A percentile compares a stretch with the other conserved stretches of the same genome.
phyloP scores from a whole-genome alignment of 129 eudicot species.

The Tagetes erecta region DNA sequence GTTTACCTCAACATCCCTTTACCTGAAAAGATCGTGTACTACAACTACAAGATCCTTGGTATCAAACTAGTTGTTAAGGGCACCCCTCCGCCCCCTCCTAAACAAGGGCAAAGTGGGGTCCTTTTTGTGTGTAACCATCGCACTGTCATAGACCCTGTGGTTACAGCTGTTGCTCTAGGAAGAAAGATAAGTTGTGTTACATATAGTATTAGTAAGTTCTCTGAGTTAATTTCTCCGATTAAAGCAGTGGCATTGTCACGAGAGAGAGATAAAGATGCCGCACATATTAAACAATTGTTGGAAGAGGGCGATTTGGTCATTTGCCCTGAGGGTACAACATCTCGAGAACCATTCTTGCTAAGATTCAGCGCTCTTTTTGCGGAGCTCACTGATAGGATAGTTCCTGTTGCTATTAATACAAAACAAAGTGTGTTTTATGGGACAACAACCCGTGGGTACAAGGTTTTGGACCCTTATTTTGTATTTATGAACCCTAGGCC shows the following conservation, averaged over 20 bases:
- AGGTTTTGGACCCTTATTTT: slow-evolving; percentile 68
- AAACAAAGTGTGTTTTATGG: slow-evolving; percentile 79
- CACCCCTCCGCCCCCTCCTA: slow-evolving; percentile 78
- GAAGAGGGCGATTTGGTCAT: slow-evolving; percentile 81
- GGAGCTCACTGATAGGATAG: slow-evolving; percentile 75
- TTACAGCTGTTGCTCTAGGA: slow-evolving; percentile 68
- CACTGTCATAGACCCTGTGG: slow-evolving; percentile 71
- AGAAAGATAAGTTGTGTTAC: slow-evolving; percentile 83
- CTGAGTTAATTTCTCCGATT: slow-evolving; percentile 72
- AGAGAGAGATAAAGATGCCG: slow-evolving; percentile 75
- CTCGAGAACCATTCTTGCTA: slow-evolving; percentile 71
- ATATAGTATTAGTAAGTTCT: slow-evolving; percentile 73
- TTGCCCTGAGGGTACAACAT: slow-evolving; percentile 90
- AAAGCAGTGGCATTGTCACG: slow-evolving; percentile 75
- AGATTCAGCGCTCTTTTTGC: slow-evolving; percentile 92
- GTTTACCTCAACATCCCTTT: slow-evolving; percentile 65
- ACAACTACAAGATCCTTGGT: slow-evolving; percentile 65
- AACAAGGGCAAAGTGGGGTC: slow-evolving; percentile 59
- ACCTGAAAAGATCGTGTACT: slow-evolving; percentile 61
- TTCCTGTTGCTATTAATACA: slow-evolving; percentile 82
- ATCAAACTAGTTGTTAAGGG: slow-evolving; percentile 80
- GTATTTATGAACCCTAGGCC: slow-evolving; percentile 90
- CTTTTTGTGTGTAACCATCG: slow-evolving; percentile 92
- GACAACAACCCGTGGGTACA: slow-evolving; percentile 71
- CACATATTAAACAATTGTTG: slow-evolving; percentile 56